Percentiles rank a stretch among this genome's conserved stretches.
These are phyloP conservation scores for Tinospora cordifolia DNA, from an alignment of 164 flowering plant species.

Conservation along the genomic window DNA sequence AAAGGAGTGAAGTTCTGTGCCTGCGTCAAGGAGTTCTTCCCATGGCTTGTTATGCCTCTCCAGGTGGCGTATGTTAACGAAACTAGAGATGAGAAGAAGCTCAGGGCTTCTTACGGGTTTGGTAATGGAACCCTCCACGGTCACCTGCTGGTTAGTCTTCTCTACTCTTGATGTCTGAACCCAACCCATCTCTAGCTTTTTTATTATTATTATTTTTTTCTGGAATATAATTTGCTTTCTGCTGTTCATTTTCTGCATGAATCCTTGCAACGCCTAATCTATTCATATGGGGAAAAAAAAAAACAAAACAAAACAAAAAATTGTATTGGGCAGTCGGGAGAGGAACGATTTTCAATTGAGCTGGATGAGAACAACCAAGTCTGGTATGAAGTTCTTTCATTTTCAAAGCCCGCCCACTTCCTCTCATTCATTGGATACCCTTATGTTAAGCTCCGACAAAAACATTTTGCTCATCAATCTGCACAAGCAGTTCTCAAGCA, in stretches of 20 bases:
- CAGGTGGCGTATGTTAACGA: slow-evolving; percentile 67
- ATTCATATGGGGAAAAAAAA: too few relatives aligned
- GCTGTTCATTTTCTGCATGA: neutral
- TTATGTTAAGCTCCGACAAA: slow-evolving; percentile 61
- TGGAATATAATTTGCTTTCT: neutral
- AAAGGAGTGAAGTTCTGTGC: slow-evolving; percentile 69
- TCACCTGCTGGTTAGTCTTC: slow-evolving; percentile 67
- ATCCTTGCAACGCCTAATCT: neutral
- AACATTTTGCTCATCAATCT: slow-evolving; percentile 65
- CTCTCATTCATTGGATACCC: slow-evolving; percentile 72
- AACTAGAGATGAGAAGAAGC: slow-evolving; percentile 21
- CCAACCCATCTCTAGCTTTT: neutral
- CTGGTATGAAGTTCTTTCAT: slow-evolving; percentile 87
- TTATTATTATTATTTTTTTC: neutral
- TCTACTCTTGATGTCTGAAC: too few relatives aligned
- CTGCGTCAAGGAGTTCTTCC: slow-evolving; percentile 60
- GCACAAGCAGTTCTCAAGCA: slow-evolving; percentile 44
- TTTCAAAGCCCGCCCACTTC: slow-evolving; percentile 82
- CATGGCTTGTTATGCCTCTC: slow-evolving; percentile 87
- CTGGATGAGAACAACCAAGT: slow-evolving; percentile 78
- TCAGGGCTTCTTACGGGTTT: slow-evolving; percentile 48
- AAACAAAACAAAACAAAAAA: too few relatives aligned
- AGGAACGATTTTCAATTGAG: slow-evolving; percentile 84
- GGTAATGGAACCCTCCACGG: slow-evolving; percentile 90
- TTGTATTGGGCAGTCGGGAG: slow-evolving; percentile 64